phyloP scores from a whole-genome alignment of 306 rosid genomes.

The Notholithocarpus densiflorus region DNA sequence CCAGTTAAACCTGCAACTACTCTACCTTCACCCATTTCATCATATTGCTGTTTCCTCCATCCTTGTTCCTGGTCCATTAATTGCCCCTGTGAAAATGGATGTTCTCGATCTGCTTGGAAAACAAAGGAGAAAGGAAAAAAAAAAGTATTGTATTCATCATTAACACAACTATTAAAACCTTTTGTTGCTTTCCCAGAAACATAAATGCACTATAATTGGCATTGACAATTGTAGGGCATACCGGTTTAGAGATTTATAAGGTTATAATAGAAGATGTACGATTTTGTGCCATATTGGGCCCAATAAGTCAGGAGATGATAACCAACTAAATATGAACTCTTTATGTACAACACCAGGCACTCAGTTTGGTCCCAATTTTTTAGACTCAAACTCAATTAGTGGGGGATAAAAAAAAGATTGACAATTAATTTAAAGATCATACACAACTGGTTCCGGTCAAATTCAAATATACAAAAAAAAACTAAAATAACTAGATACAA shows the following conservation, averaged over 20 bases:
- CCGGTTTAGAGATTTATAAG: background rate
- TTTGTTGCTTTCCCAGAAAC: slow-evolving; percentile 14
- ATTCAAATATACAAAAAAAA: slow-evolving; percentile 21
- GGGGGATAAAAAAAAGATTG: background rate
- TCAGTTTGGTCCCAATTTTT: background rate
- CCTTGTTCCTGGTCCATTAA: slow-evolving; percentile 44
- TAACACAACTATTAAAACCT: slow-evolving; percentile 13
- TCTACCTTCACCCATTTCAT: slow-evolving; percentile 35
- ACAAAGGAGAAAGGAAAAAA: slow-evolving; percentile 36
- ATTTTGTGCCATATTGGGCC: background rate
- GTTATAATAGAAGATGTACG: background rate
- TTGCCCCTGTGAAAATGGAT: slow-evolving; percentile 43
- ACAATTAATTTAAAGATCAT: slow-evolving; percentile 10
- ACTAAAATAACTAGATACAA: slow-evolving; percentile 33
- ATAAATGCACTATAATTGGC: background rate
- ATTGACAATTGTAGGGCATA: background rate
- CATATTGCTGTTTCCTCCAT: slow-evolving; percentile 33
- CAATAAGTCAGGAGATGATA: background rate
- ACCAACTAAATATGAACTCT: background rate
- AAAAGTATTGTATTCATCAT: slow-evolving; percentile 7
- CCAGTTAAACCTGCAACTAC: slow-evolving; percentile 24
- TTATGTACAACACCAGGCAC: background rate
- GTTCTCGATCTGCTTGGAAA: slow-evolving; percentile 65
- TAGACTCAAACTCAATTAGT: background rate
- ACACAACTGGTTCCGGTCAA: slow-evolving; percentile 17